A percentile compares a stretch with the other conserved stretches of the same genome.
Evolutionary conservation across 371 early-diverging fungal species (phyloP).

Genomic region (Mucor velutinosus): DNA sequence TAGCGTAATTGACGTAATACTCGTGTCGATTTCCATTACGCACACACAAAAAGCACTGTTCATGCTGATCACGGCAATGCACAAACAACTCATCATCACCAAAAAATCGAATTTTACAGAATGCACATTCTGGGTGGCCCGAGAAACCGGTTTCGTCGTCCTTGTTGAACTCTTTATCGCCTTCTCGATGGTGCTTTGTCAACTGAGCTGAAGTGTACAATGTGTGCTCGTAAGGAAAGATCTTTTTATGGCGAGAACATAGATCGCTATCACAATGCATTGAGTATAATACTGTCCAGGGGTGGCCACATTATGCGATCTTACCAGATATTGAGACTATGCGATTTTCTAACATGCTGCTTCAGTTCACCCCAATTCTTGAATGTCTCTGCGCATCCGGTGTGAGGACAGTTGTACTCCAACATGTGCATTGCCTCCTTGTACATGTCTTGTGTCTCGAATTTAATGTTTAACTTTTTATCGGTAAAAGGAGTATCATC

Average conservation of each 20-base stretch:
- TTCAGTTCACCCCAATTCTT: conserved; percentile 83
- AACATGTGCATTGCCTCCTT: conserved; percentile 74
- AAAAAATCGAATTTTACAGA: conserved; percentile 83
- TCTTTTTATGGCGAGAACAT: conserved; percentile 85
- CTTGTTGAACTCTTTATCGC: conserved; percentile 57
- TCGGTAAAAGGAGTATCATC: conserved; percentile 60
- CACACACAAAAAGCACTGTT: conserved; percentile 91
- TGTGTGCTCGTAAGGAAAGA: conserved; percentile 89
- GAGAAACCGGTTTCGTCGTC: conserved; percentile 81
- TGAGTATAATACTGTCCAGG: background rate
- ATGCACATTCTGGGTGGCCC: conserved; percentile 93
- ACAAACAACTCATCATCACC: conserved; percentile 89
- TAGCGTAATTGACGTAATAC: conserved; percentile 84
- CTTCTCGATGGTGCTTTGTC: conserved; percentile 69
- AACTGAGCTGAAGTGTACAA: conserved; percentile 74
- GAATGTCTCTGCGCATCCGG: conserved; percentile 70
- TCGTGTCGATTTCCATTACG: conserved; percentile 75
- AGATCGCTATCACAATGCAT: conserved; percentile 63
- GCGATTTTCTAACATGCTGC: conserved; percentile 77
- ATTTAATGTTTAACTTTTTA: conserved; percentile 69
- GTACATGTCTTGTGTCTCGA: conserved; percentile 73
- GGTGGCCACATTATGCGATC: too few relatives aligned
- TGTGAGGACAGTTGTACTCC: conserved; percentile 85
- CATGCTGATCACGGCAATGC: conserved; percentile 94
- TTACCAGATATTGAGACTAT: conserved; percentile 79